Conservation (phyloP, 345 rosid genomes). For the Mangifera indica region DNA sequence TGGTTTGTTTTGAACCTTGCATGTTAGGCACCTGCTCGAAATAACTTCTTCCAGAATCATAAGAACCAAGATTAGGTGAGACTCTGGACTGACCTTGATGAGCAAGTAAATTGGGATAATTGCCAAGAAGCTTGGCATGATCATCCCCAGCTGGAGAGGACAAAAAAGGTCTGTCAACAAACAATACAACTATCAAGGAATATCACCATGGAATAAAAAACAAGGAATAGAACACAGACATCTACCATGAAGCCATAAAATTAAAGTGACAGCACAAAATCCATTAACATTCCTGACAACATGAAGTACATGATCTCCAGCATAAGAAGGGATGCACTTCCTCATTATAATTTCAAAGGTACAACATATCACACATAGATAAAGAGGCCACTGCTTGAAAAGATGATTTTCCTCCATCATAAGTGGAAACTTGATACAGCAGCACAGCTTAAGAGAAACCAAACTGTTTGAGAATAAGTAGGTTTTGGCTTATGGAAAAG, state of each 20-base stretch:
- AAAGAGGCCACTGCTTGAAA: neutral
- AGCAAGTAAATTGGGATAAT: constrained; percentile 26
- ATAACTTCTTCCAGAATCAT: constrained; percentile 29
- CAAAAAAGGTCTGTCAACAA: constrained; percentile 43
- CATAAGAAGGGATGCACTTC: constrained; percentile 4
- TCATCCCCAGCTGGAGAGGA: constrained; percentile 35
- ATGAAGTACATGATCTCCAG: neutral
- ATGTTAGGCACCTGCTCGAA: constrained; percentile 31
- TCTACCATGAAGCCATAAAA: constrained; percentile 1
- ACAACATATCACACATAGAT: constrained; percentile 3
- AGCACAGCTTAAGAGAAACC: neutral
- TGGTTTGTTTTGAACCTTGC: constrained; percentile 43
- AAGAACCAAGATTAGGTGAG: constrained; percentile 28
- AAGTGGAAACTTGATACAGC: neutral
- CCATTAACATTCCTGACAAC: neutral
- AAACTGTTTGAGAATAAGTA: neutral
- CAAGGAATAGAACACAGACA: neutral
- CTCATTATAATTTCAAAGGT: neutral
- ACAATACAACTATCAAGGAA: constrained; percentile 5
- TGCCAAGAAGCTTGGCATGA: constrained; percentile 37
- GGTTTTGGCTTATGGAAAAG: neutral
- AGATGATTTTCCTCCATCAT: constrained; percentile 1
- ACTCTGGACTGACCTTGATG: constrained; percentile 36
- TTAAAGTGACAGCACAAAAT: neutral
- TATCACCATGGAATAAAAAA: neutral